Base-by-base conservation (phyloP, 352 stramenopile genomes). In the Globisporangium sylvaticum region DNA sequence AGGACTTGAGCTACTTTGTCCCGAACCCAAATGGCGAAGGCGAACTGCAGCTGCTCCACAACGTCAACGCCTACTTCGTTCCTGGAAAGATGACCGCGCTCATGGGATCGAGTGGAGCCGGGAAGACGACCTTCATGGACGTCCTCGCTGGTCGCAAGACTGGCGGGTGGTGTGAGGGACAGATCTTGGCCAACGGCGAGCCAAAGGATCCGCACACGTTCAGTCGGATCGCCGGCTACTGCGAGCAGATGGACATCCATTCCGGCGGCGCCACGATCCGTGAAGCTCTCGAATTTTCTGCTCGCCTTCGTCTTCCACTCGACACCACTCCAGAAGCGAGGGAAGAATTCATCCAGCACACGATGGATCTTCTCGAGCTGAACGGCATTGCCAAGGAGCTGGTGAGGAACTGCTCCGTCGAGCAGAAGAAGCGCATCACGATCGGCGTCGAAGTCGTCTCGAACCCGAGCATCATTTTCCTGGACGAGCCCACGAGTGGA, bases 401-500 rank as follows among this genome's bases (percentile, higher is more conserved):
- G 62, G 70, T 90, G 6, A 62, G 66, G 1, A 75, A 78, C 25
- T 22, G 73, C 14, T 95, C 82, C 8, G 88, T 97, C n/a, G 94
- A 98, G 64, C 89, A 98, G 68, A 90, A 93, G 73, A 98, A 98
- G 75, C 79, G 92, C 25, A 74, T 98, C n/a, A 95, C 92, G 10
- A 98, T 98, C 61, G 95, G 82, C n/a, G 83, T 96, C 8, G 92
- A 98, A 72, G 78, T 98, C 31, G 94, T 97, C 7, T 74, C 88
- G 4, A 97, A 98, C 69, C 95, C 95, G 29, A 94, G 92, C 64
- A 81, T 99, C 24, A 62, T 99, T 64, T 97, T 99, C 70, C 66
- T 99, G 29, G 94, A 98, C 58, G 96, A 98, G 62, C 92, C 95
- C 0, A 98, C 92, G 0, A 91, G 75, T 67, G 89, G 91, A 10